A percentile compares a stretch with the other conserved stretches of the same genome.
phyloP scores from a whole-genome alignment of 179 eudicot species.

The Spergularia azorica region DNA sequence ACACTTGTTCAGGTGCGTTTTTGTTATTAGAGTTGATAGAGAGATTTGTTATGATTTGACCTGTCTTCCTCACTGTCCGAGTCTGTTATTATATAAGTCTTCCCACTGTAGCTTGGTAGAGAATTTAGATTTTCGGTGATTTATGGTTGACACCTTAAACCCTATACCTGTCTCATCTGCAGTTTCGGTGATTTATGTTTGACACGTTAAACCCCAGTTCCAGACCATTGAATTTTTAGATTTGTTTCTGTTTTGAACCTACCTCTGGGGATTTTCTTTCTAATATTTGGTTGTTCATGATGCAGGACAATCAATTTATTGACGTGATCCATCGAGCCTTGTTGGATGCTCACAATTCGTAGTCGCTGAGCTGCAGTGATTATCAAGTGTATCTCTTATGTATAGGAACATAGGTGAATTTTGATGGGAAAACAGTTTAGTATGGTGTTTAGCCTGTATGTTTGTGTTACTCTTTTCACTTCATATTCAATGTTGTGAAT shows the following conservation, averaged over 20 bases:
- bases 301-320: constrained; percentile 76
- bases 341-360: constrained; percentile 51
- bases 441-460: constrained; percentile 7
- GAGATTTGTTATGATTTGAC: constrained; percentile 5
- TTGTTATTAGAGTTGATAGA: neutral
- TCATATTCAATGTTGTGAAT: neutral
- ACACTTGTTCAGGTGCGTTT: constrained; percentile 74
- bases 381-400: constrained; percentile 23
- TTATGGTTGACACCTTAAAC: neutral
- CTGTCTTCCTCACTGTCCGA: neutral
- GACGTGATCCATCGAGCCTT: constrained; percentile 74
- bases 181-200: neutral
- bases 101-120: neutral
- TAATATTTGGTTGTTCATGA: neutral
- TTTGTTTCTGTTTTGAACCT: neutral
- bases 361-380: constrained; percentile 26
- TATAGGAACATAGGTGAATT: constrained; percentile 31
- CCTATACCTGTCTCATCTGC: too few species aligned
- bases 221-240: neutral
- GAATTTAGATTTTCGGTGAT: neutral
- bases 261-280: neutral
- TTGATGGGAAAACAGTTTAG: constrained; percentile 8
- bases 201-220: neutral
- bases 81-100: too few species aligned
- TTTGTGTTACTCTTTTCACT: constrained; percentile 4